Evolutionary conservation across 108 stramenopile species (phyloP), one percentile per base, ranked within the genome.

Genomic region (Chaetoceros muelleri): DNA sequence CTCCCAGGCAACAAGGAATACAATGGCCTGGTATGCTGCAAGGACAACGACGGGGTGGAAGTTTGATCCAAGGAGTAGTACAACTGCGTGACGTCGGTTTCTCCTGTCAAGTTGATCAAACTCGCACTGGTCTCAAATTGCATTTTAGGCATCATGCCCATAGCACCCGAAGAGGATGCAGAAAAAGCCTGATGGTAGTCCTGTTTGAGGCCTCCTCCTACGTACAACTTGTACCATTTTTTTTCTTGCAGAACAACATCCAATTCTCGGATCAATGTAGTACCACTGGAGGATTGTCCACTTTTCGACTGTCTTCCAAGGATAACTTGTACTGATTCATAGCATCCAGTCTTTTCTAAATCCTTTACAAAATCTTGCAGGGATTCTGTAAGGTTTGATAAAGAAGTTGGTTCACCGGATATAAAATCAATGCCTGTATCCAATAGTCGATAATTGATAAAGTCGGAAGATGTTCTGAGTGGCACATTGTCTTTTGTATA

Each of bases 171-270:
- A 23, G 56, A 54, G 22, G 58, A 30, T 5, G 52, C 28, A 22
- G 58, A 63, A 49, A 62, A 60, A 2, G 24, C 24, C 51, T 29
- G 28, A 26, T 76, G 61, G 52, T 74, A 76, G 45, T 87, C 83
- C 40, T 81, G 66, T 59, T 85, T 82, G 44, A 91, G 52, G 1
- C 85, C 84, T 10, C 84, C 89, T n/a, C 90, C 90, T 22, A 84
- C 69, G 51, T 87, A 79, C 8, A 87, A 52, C 24, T 68, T 70
- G 58, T 87, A 91, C 90, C 85, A 91, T 8, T 77, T 77, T 70
- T 87, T 87, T 65, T 91, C 90, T 44, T 84, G 69, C 27, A 91
- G 55, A 17, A 67, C 50, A 0, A 90, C 80, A 5, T 71, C 63
- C 2, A 87, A 51, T 65, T 70, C 31, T 52, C 22, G 2, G 61